Evolutionary conservation across 768 basidiomycete genomes (phyloP).

Genomic region (Coprinopsis sp.): DNA sequence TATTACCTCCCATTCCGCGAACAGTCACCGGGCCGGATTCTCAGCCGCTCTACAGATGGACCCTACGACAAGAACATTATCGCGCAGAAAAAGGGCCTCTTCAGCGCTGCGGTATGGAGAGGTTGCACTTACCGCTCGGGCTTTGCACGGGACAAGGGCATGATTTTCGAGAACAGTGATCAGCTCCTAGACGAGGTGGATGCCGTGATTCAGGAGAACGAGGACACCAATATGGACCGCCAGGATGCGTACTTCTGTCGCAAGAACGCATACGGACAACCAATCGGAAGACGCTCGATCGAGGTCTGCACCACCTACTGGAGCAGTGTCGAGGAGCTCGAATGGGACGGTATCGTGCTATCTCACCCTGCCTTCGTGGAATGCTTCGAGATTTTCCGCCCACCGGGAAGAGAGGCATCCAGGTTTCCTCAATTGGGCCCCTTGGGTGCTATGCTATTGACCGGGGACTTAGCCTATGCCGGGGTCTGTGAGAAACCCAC

Average conservation of each 20-base stretch:
- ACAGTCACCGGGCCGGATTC: neutral
- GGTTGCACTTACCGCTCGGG: conserved; percentile 2
- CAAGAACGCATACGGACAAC: neutral
- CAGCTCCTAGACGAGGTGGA: neutral
- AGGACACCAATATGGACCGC: neutral
- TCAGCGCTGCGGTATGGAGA: conserved; percentile 8
- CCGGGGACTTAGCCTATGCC: neutral
- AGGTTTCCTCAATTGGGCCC: neutral
- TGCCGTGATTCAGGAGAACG: neutral
- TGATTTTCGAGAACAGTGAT: neutral
- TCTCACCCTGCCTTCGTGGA: neutral
- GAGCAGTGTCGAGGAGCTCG: neutral
- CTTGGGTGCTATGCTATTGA: neutral
- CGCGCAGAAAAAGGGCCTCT: conserved; percentile 1
- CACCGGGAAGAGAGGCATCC: neutral
- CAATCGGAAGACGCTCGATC: neutral
- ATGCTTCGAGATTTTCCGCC: neutral
- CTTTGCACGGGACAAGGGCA: neutral
- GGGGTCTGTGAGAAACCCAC: conserved; percentile 1
- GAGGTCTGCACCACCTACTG: neutral
- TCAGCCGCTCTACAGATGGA: neutral
- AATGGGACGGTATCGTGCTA: neutral
- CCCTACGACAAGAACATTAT: conserved; percentile 2
- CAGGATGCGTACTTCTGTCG: neutral
- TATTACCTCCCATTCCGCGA: conserved; percentile 7